Evolutionary conservation across 2,329 filamentous ascomycete species (phyloP).

Genomic region (Talaromyces verruculosus): DNA sequence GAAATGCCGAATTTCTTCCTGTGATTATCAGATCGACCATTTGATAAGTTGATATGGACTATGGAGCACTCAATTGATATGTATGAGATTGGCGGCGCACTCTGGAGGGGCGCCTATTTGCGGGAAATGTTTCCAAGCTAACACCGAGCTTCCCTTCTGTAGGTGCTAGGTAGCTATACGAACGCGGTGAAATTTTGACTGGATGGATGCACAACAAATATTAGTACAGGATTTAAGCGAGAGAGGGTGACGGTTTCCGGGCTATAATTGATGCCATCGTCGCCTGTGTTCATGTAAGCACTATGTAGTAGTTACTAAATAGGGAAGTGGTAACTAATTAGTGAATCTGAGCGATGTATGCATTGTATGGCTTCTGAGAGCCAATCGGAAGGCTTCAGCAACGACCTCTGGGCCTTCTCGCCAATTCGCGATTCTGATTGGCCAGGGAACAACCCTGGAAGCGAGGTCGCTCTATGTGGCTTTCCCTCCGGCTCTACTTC

Average conservation of each 20-base stretch:
- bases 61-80: background rate
- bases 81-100: background rate
- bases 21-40: background rate
- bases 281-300: background rate
- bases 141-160: background rate
- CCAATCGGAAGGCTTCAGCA: constrained; percentile 15
- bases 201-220: background rate
- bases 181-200: constrained; percentile 3
- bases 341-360: background rate
- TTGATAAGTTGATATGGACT: background rate
- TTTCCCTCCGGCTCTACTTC: constrained; percentile 4
- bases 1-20: background rate
- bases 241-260: background rate
- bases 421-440: constrained; percentile 38
- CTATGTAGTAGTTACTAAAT: too few relatives aligned
- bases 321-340: too few relatives aligned
- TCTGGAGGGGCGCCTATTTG: background rate
- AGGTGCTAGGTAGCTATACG: background rate
- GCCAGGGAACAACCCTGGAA: constrained; percentile 21
- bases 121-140: background rate
- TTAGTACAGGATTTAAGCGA: constrained; percentile 3
- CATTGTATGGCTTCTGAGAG: background rate
- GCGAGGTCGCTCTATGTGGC: constrained; percentile 3
- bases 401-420: constrained; percentile 27
- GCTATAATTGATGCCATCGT: background rate